Percentiles rank a stretch among this genome's conserved stretches.
Evolutionary conservation across 257 asterid species (phyloP).

Genomic region (Przewalskia tangutica): DNA sequence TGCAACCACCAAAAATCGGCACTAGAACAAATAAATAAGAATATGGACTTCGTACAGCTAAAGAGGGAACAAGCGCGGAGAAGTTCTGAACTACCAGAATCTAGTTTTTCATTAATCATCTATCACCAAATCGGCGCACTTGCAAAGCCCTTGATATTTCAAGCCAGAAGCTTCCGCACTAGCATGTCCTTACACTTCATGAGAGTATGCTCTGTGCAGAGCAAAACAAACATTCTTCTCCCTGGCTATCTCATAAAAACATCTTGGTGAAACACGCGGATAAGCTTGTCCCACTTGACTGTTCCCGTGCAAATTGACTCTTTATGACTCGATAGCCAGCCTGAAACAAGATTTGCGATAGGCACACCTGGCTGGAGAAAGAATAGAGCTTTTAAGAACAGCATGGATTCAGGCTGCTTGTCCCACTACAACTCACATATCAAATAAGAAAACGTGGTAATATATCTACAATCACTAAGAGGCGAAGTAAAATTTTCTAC

Average conservation of each 20-base stretch:
- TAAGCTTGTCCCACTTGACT: slow-evolving; percentile 9
- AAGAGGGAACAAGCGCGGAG: slow-evolving; percentile 29
- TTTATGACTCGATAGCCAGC: slow-evolving; percentile 2
- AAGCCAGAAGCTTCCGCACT: slow-evolving; percentile 15
- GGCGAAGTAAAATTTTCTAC: neutral
- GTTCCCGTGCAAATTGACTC: slow-evolving; percentile 7
- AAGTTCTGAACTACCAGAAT: slow-evolving; percentile 20
- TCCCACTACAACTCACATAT: neutral
- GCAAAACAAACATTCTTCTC: slow-evolving; percentile 23
- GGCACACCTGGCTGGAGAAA: slow-evolving; percentile 7
- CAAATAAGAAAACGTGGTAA: neutral
- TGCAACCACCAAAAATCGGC: slow-evolving; percentile 24
- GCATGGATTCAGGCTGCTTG: neutral
- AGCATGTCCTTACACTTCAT: slow-evolving; percentile 11
- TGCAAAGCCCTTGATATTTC: slow-evolving; percentile 17
- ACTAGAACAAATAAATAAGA: slow-evolving; percentile 38
- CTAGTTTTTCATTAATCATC: slow-evolving; percentile 30
- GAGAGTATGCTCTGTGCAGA: slow-evolving; percentile 28
- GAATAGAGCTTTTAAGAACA: neutral
- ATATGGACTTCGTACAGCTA: slow-evolving; percentile 38
- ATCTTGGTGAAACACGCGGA: slow-evolving; percentile 21
- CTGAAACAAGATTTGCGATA: slow-evolving; percentile 2
- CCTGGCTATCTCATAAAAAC: slow-evolving; percentile 20
- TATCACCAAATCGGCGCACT: slow-evolving; percentile 32
- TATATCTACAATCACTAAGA: neutral